phyloP scores from a whole-genome alignment of 2,329 filamentous ascomycete species.

The Chrysosporium queenslandicum region DNA sequence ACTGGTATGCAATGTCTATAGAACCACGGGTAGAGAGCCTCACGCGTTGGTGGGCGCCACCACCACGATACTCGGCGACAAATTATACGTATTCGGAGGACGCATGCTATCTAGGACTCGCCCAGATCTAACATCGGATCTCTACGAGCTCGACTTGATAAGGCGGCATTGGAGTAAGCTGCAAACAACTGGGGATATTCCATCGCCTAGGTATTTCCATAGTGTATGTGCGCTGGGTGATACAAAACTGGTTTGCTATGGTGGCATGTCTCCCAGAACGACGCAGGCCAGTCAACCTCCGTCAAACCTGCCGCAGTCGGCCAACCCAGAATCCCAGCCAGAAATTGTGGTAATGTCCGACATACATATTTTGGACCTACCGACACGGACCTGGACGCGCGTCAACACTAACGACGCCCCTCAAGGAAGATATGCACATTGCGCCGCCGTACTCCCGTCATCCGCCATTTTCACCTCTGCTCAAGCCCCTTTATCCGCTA shows the following conservation, averaged over 20 bases:
- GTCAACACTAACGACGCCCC: constrained; percentile 71
- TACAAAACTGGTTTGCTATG: constrained; percentile 94
- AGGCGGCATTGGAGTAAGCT: constrained; percentile 87
- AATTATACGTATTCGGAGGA: constrained; percentile 92
- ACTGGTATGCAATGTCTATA: constrained; percentile 58
- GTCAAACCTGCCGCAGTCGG: constrained; percentile 33
- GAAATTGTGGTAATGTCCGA: constrained; percentile 97
- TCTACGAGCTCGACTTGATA: constrained; percentile 90
- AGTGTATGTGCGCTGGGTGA: constrained; percentile 90
- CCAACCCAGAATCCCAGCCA: constrained; percentile 54
- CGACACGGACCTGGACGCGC: constrained; percentile 72
- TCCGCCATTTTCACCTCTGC: constrained; percentile 77
- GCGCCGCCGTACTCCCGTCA: constrained; percentile 82
- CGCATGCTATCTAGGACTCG: constrained; percentile 74
- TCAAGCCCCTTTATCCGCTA: constrained; percentile 70
- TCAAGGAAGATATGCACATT: constrained; percentile 92
- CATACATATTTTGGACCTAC: constrained; percentile 87
- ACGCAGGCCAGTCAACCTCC: constrained; percentile 41
- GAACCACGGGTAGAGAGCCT: constrained; percentile 85
- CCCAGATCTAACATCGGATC: constrained; percentile 74
- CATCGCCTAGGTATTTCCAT: constrained; percentile 90
- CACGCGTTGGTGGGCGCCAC: constrained; percentile 88
- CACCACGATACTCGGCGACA: constrained; percentile 89
- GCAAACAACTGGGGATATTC: constrained; percentile 72
- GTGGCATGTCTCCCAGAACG: constrained; percentile 81